Percentiles rank a stretch among this genome's conserved stretches.
These are phyloP conservation scores for Moniliophthora roreri DNA, from an alignment of 1,284 basidiomycete species.

Conservation along the genomic window DNA sequence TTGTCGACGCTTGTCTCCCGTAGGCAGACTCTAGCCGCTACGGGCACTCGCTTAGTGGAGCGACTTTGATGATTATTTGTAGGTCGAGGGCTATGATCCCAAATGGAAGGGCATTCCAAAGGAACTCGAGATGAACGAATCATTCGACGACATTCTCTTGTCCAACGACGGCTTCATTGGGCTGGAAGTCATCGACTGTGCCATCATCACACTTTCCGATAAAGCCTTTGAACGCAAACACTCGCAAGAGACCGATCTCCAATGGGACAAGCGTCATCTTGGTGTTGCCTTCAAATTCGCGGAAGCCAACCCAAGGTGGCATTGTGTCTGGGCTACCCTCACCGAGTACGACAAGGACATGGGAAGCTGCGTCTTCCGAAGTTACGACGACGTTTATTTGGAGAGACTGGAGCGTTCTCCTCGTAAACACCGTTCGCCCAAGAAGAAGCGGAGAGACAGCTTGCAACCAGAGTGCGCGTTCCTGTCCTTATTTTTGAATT, in stretches of 20 bases:
- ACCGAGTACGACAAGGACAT: constrained; percentile 43
- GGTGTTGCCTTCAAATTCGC: constrained; percentile 35
- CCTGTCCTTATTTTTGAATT: constrained; percentile 1
- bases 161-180: constrained; percentile 34
- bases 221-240: constrained; percentile 48
- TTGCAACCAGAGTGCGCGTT: constrained; percentile 7
- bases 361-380: constrained; percentile 52
- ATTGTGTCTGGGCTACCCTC: constrained; percentile 62
- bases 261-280: constrained; percentile 59
- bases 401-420: constrained; percentile 38
- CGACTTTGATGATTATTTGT: too few relatives aligned
- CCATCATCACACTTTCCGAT: constrained; percentile 54
- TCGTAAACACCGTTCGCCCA: constrained; percentile 29
- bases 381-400: constrained; percentile 59
- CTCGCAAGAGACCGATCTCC: constrained; percentile 22
- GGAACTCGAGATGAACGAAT: constrained; percentile 54
- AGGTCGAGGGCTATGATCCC: constrained; percentile 63
- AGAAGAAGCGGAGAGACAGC: constrained; percentile 18
- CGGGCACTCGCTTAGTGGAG: too few relatives aligned
- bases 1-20: too few relatives aligned
- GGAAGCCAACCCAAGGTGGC: constrained; percentile 39
- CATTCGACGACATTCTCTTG: constrained; percentile 33
- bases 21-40: too few relatives aligned
- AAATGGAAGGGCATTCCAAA: constrained; percentile 54
- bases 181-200: constrained; percentile 50